Conservation (phyloP, 2,329 filamentous ascomycete species). For the Amauroascus verrucosus region DNA sequence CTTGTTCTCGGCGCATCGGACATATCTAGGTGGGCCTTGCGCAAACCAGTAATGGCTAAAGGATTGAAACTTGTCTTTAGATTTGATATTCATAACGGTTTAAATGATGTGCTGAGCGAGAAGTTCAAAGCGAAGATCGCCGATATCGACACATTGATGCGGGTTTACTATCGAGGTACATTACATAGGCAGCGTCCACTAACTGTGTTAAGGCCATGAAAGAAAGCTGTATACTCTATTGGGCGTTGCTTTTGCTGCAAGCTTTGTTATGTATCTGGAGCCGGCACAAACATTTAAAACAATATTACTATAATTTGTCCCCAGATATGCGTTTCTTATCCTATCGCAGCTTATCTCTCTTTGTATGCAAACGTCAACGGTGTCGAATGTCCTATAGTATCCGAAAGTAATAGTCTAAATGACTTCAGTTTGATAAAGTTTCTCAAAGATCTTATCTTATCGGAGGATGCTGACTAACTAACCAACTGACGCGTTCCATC, state of each 20-base stretch:
- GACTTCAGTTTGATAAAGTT: too few relatives aligned
- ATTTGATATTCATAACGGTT: conserved; percentile 28
- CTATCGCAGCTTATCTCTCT: conserved; percentile 14
- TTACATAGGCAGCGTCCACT: neutral
- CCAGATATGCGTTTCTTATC: too few relatives aligned
- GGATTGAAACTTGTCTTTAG: conserved; percentile 33
- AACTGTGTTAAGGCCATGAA: neutral
- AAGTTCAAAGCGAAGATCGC: conserved; percentile 13
- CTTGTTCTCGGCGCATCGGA: conserved; percentile 37
- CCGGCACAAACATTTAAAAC: too few relatives aligned
- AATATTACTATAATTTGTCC: too few relatives aligned
- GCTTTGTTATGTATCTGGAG: too few relatives aligned
- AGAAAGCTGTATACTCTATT: too few relatives aligned
- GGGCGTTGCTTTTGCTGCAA: too few relatives aligned
- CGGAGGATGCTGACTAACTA: too few relatives aligned
- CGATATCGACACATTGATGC: conserved; percentile 18
- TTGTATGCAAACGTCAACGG: conserved; percentile 13
- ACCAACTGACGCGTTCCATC: too few relatives aligned
- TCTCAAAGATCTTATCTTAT: too few relatives aligned
- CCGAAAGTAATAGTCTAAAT: too few relatives aligned
- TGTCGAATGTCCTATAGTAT: neutral
- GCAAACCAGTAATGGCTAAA: conserved; percentile 30
- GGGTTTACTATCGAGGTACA: conserved; percentile 18
- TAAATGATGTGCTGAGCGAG: conserved; percentile 15
- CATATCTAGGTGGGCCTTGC: conserved; percentile 36